Evolutionary conservation across 1,284 basidiomycete species (phyloP).

Genomic region (Fomitopsis pinicola): DNA sequence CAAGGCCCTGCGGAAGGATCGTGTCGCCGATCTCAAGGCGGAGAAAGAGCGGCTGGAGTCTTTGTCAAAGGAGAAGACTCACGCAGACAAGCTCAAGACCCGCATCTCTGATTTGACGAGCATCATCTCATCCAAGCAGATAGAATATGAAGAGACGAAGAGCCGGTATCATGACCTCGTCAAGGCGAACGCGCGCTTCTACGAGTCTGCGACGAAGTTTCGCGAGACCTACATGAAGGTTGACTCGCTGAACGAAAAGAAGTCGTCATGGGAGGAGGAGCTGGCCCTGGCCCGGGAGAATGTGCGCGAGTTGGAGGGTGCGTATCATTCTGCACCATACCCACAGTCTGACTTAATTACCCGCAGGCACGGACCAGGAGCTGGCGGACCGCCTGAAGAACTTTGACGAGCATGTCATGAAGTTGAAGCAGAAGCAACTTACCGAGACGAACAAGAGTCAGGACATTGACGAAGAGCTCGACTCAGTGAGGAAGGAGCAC

Average conservation of each 20-base stretch:
- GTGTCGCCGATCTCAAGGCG: conserved; percentile 86
- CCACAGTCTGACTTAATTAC: conserved; percentile 1
- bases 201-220: conserved; percentile 82
- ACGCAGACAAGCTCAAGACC: conserved; percentile 77
- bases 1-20: conserved; percentile 87
- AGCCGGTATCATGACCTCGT: conserved; percentile 63
- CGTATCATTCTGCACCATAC: conserved; percentile 6
- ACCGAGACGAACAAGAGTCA: conserved; percentile 47
- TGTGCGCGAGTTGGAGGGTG: conserved; percentile 74
- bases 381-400: conserved; percentile 64
- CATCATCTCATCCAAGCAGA: conserved; percentile 67
- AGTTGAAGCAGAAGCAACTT: conserved; percentile 47
- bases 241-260: conserved; percentile 64
- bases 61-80: conserved; percentile 80
- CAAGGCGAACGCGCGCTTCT: conserved; percentile 76
- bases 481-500: conserved; percentile 48
- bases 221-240: conserved; percentile 78
- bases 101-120: conserved; percentile 65
- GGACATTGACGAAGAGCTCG: conserved; percentile 62
- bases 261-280: conserved; percentile 49
- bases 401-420: conserved; percentile 65
- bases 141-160: conserved; percentile 72
- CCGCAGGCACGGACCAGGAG: conserved; percentile 74
- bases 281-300: conserved; percentile 63
- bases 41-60: conserved; percentile 87